Evolutionary conservation across 2,329 filamentous ascomycete species (phyloP), one percentile per base, ranked within the genome.

Genomic region (Didymellaceae sp.): DNA sequence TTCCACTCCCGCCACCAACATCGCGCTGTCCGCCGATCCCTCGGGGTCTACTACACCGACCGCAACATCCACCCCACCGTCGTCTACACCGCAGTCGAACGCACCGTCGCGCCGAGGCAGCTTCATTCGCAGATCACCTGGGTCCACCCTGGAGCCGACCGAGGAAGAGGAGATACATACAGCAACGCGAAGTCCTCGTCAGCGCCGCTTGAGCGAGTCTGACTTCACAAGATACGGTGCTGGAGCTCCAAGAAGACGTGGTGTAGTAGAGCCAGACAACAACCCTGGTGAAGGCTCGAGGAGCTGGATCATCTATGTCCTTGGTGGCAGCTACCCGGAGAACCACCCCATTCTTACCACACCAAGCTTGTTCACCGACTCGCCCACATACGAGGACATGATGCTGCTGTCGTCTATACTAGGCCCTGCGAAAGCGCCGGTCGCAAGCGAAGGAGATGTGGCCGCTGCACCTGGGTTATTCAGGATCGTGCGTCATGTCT

Each of bases 361-460:
- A 16, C 86, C 86, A 10, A 87, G 85, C 59, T 75, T 89, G 9
- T 88, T 88, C 66, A 88, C 85, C 14, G 86, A 88, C 71, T 85
- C 86, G 42, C 86, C 86, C 2, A 87, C 86, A 1, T 88, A 89
- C 63, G 86, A 89, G 70, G 86, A 89, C 59, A 88, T 89, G 86
- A 82, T 88, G 66, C 74, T 88, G 34, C 77, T 89, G 4, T 87
- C 85, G 10, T 85, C 84, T 10, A 77, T 88, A 9, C 75, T 89
- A 13, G 86, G 86, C 1, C 86, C 86, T 38, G 86, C 82, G 4
- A 88, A 88, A 64, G 85, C 86, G 2, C 86, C 86, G 3, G 86
- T 89, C 41, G 86, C 86, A 14, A 83, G 80, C 47, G 80, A 84
- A 54, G 82, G 84, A 46, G 86, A 88, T 61, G 78, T 89, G 20